phyloP scores from a whole-genome alignment of 192 early-diverging fungal genomes.

The Dissophora ornata region DNA sequence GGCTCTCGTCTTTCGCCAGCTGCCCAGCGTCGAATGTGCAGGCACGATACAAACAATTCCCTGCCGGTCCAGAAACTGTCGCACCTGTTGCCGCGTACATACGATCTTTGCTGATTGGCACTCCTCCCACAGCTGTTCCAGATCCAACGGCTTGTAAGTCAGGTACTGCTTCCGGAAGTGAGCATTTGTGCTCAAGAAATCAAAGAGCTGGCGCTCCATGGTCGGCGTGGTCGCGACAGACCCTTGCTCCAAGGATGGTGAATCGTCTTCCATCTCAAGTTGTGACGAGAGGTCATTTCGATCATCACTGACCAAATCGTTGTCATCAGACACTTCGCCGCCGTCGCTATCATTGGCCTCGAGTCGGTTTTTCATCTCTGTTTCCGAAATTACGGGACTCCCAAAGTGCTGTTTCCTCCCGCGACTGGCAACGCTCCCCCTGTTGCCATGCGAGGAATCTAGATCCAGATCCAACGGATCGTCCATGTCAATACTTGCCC shows the following conservation, averaged over 20 bases:
- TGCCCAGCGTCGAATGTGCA: conserved; percentile 26
- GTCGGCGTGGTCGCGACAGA: not conserved
- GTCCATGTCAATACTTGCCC: not conserved
- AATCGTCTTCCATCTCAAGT: not conserved
- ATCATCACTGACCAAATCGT: too few relatives aligned
- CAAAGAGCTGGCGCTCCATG: conserved; percentile 27
- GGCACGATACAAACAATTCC: conserved; percentile 42
- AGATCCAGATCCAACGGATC: not conserved
- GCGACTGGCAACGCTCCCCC: too few relatives aligned
- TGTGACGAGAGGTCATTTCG: too few relatives aligned
- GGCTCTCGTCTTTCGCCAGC: conserved; percentile 33
- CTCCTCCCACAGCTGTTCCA: conserved; percentile 34
- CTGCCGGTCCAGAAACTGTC: conserved; percentile 28
- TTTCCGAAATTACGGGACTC: too few relatives aligned
- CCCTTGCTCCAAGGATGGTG: not conserved
- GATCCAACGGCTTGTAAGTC: conserved; percentile 44
- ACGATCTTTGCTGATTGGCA: conserved; percentile 22
- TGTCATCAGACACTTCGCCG: not conserved
- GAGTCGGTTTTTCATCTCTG: too few relatives aligned
- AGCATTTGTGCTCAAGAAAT: conserved; percentile 18
- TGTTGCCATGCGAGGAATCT: too few relatives aligned
- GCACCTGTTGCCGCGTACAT: conserved; percentile 37
- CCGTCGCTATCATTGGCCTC: not conserved
- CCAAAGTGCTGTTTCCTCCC: too few relatives aligned
- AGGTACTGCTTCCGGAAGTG: conserved; percentile 30